phyloP scores from a whole-genome alignment of 2,329 filamentous ascomycete genomes.

The Aureobasidium sp. region DNA sequence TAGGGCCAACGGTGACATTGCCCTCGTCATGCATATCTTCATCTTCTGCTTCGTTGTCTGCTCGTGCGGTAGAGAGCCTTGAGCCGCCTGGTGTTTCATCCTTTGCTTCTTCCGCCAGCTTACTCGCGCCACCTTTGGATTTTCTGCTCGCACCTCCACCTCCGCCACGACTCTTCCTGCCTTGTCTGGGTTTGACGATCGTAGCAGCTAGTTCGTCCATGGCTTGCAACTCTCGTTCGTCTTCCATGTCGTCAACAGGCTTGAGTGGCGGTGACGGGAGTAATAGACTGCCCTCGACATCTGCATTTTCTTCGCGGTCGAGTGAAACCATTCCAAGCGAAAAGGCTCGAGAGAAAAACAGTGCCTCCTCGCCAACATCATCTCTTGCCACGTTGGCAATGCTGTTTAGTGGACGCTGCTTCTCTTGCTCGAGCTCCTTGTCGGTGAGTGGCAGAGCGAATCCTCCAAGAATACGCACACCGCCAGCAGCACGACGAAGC shows the following conservation, averaged over 20 bases:
- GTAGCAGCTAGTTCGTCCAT: constrained; percentile 2
- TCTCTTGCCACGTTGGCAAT: constrained; percentile 45
- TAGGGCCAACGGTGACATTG: constrained; percentile 18
- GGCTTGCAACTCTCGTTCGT: constrained; percentile 15
- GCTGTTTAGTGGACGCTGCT: not conserved
- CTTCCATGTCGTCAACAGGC: constrained; percentile 16
- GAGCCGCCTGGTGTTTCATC: constrained; percentile 10
- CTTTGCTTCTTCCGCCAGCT: not conserved
- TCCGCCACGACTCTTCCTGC: not conserved
- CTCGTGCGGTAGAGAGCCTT: not conserved
- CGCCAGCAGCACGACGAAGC: constrained; percentile 41
- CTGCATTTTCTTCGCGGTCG: not conserved
- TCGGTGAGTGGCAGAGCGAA: constrained; percentile 7
- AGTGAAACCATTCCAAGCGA: not conserved
- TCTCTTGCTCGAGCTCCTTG: constrained; percentile 12
- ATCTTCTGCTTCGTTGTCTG: constrained; percentile 9
- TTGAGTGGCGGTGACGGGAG: constrained; percentile 1
- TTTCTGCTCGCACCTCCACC: constrained; percentile 14
- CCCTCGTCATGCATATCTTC: constrained; percentile 19
- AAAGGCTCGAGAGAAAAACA: constrained; percentile 29
- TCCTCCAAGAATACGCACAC: constrained; percentile 33
- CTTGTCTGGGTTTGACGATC: constrained; percentile 4
- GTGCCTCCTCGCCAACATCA: constrained; percentile 69
- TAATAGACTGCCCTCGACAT: not conserved
- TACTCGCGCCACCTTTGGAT: not conserved